Conservation (phyloP, 1,284 basidiomycete species). For the Neonothopanus nambi region DNA sequence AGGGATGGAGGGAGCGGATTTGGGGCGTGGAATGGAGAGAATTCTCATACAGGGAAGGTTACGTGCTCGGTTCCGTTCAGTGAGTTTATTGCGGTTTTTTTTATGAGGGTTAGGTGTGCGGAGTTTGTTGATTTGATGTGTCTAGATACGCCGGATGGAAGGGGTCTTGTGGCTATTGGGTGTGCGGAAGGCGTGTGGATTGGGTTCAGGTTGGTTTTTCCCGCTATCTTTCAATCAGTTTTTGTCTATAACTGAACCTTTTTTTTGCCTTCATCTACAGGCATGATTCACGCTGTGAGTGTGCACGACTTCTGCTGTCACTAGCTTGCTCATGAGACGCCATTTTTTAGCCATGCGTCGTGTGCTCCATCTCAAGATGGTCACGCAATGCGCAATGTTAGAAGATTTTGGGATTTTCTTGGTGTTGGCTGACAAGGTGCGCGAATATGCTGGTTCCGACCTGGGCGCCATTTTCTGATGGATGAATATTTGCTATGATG, state of each 20-base stretch:
- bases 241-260: constrained; percentile 47
- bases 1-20: not conserved
- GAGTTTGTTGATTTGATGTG: constrained; percentile 48
- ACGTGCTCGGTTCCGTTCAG: constrained; percentile 93
- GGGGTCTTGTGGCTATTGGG: constrained; percentile 78
- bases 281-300: constrained; percentile 69
- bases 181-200: constrained; percentile 90
- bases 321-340: not conserved
- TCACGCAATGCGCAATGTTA: constrained; percentile 92
- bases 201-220: constrained; percentile 48
- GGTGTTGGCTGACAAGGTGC: constrained; percentile 89
- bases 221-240: constrained; percentile 83
- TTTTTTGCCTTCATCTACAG: constrained; percentile 29
- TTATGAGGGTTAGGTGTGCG: constrained; percentile 40
- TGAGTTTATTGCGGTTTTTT: constrained; percentile 48
- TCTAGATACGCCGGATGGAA: constrained; percentile 67
- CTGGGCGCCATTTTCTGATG: too few relatives aligned
- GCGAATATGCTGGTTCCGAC: not conserved
- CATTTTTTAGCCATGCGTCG: constrained; percentile 70
- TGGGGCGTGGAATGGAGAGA: constrained; percentile 63
- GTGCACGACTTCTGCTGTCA: too few relatives aligned
- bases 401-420: constrained; percentile 96
- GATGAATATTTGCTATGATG: not conserved
- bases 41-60: constrained; percentile 82
- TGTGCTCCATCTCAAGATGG: constrained; percentile 86